Base-by-base conservation (phyloP, 805 yeast species). In the Groenewaldozyma tartarivorans region DNA sequence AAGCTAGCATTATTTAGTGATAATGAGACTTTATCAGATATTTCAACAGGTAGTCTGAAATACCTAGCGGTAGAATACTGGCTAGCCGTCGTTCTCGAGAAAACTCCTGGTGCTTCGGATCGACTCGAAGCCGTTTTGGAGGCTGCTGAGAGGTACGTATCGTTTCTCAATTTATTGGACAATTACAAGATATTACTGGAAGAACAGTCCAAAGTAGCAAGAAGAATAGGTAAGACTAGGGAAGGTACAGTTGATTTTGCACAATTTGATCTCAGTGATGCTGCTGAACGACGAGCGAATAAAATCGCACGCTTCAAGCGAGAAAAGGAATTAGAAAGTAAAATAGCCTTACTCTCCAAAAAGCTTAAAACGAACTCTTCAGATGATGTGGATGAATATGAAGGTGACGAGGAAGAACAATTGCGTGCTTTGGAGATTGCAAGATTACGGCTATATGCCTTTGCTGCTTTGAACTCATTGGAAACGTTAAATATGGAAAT, bases 21-120 rank as follows among this genome's bases (percentile, higher is more conserved):
- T 9, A 85, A 85, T 56, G 96, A 87, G 55, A 53, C 68, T 0
- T 43, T 82, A 2, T 82, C 77, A 0, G 96, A 87, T 50, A 52
- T 87, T 7, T 66, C 72, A 31, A 80, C 94, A 0, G 56, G 62
- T 4, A 76, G 82, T 34, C 55, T 87, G 16, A 75, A 74, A 42
- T 82, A 72, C 48, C 55, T 84, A 16, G 62, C 73, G 3, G 53
- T 81, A 1, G 77, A 78, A 45, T 86, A 68, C 55, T 71, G 77
- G 49, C 51, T 81, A 29, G 94, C 76, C 5, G 48, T 48, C 21
- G 42, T 60, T 4, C 45, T 61, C 32, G 71, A 63, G 41, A 41
- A 35, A 15, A 31, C 24, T 34, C 22, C 20, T 29, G 5, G 43
- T 43, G 42, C 11, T 49, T 61, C 13, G 13, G 36, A 33, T 7